These are phyloP conservation scores for Paralagenidium karlingii DNA, from an alignment of 352 stramenopile genomes.

Conservation along the genomic window DNA sequence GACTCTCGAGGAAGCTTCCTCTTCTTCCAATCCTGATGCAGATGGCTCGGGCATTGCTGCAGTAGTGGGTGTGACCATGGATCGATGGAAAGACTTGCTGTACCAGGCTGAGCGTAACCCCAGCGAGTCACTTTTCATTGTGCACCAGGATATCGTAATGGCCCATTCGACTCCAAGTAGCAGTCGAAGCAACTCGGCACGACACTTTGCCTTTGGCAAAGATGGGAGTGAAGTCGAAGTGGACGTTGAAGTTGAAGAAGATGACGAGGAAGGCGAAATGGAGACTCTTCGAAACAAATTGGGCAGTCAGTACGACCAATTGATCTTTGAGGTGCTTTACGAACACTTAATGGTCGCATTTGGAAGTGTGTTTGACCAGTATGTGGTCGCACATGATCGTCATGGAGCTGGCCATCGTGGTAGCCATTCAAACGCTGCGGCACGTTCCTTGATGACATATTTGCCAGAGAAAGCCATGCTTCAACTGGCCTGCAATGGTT, in stretches of 20 bases:
- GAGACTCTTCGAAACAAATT: background rate
- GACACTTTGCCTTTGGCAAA: no score
- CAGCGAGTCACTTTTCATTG: constrained; percentile 41
- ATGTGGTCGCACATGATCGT: constrained; percentile 10
- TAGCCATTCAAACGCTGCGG: background rate
- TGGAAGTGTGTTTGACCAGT: constrained; percentile 60
- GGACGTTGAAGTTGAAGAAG: background rate
- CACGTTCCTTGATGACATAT: constrained; percentile 26
- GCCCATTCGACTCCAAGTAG: constrained; percentile 4
- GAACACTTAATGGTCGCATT: constrained; percentile 37
- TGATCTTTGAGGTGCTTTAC: constrained; percentile 60
- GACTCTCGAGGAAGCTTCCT: constrained; percentile 73
- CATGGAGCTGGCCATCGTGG: background rate
- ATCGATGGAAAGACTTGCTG: constrained; percentile 69
- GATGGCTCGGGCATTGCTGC: constrained; percentile 58
- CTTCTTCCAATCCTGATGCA: no score
- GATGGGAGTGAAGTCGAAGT: background rate
- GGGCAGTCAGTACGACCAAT: constrained; percentile 35
- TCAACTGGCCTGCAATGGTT: constrained; percentile 62
- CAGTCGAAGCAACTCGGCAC: background rate
- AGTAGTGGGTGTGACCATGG: constrained; percentile 49
- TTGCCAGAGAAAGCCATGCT: constrained; percentile 58
- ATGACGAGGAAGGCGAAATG: constrained; percentile 2
- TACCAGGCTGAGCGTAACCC: constrained; percentile 58
- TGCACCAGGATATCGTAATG: constrained; percentile 23